These are phyloP conservation scores for Globisporangium parvum DNA, from an alignment of 352 stramenopile species.

Conservation along the genomic window DNA sequence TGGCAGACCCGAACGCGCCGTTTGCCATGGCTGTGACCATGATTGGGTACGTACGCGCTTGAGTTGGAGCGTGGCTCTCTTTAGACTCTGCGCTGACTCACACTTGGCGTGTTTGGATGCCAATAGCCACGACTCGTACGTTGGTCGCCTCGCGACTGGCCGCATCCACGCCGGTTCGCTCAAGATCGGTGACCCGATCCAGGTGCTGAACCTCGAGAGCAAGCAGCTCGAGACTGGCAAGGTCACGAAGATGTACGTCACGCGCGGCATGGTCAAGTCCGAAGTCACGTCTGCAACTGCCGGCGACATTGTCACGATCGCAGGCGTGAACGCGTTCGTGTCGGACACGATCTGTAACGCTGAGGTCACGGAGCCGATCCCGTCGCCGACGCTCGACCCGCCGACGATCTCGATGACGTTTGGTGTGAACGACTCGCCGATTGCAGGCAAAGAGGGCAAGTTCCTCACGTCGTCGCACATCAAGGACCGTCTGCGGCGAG, in stretches of 20 bases:
- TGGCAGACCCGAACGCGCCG: constrained; percentile 61
- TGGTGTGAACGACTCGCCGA: constrained; percentile 95
- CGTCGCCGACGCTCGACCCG: constrained; percentile 92
- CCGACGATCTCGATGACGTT: constrained; percentile 98
- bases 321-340: constrained; percentile 89
- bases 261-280: constrained; percentile 67
- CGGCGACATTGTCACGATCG: constrained; percentile 97
- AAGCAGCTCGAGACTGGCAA: constrained; percentile 72
- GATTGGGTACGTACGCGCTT: constrained; percentile 46
- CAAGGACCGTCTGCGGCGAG: constrained; percentile 90
- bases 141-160: constrained; percentile 95
- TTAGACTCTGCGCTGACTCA: no score
- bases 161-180: constrained; percentile 92
- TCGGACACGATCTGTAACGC: constrained; percentile 87
- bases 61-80: no score
- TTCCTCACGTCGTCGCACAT: constrained; percentile 96
- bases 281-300: constrained; percentile 86
- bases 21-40: constrained; percentile 97
- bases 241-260: constrained; percentile 89
- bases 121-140: constrained; percentile 94
- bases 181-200: constrained; percentile 86
- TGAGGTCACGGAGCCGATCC: constrained; percentile 75
- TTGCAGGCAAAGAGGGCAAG: constrained; percentile 95
- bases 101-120: no score
- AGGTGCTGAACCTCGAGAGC: constrained; percentile 84